These are phyloP conservation scores for Vitis hybrid DNA, from an alignment of 177 flowering plant genomes.

Conservation along the genomic window DNA sequence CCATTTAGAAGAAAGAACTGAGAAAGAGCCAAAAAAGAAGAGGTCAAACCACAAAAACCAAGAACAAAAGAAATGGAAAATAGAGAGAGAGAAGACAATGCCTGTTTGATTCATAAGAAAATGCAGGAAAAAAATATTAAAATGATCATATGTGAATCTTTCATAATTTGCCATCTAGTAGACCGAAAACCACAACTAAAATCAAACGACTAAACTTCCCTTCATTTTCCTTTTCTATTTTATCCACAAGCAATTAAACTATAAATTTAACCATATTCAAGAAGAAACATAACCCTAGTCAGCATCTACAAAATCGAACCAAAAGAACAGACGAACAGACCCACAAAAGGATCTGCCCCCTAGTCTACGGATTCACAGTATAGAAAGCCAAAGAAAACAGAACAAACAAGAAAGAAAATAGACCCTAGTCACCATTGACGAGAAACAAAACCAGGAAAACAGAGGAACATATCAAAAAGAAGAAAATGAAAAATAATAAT, in stretches of 20 bases:
- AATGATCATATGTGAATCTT: background rate
- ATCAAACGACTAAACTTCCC: too few species aligned
- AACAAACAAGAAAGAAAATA: background rate
- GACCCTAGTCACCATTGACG: conserved; percentile 1
- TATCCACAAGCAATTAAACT: too few species aligned
- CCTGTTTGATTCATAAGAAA: background rate
- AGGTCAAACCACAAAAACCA: background rate
- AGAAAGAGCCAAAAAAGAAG: background rate
- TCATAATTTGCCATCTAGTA: too few species aligned
- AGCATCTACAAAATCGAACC: too few species aligned
- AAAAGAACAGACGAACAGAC: background rate
- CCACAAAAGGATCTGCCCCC: background rate
- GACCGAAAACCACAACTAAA: too few species aligned
- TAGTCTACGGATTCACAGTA: background rate
- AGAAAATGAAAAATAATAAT: background rate
- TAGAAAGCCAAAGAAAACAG: background rate
- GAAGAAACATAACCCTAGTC: too few species aligned
- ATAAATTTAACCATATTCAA: too few species aligned
- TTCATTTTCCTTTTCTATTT: too few species aligned
- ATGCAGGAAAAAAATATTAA: too few species aligned
- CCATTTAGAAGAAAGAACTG: background rate
- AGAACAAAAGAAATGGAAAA: background rate
- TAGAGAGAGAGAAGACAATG: background rate
- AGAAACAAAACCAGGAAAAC: background rate
- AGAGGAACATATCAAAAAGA: background rate